A percentile compares a stretch with the other conserved stretches of the same genome.
Evolutionary conservation across 169 alveolate species (phyloP).

Genomic region (Plasmodium billcollinsi): DNA sequence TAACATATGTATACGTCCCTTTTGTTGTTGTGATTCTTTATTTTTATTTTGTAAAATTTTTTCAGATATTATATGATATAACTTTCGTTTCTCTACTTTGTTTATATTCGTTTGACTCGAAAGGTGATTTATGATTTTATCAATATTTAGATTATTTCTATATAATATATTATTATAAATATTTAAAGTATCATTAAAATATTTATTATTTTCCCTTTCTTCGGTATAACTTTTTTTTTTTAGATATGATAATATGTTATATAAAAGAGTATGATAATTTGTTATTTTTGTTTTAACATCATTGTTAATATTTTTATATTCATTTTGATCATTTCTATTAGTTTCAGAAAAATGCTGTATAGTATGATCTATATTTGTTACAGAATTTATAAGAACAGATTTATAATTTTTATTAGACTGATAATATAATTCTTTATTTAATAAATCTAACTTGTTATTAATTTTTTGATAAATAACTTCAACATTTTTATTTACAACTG

Average conservation of each 20-base stretch:
- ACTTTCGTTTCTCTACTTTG: constrained; percentile 10
- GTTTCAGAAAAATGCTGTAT: not conserved
- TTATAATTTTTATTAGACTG: constrained; percentile 7
- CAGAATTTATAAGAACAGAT: constrained; percentile 5
- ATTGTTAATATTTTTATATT: constrained; percentile 2
- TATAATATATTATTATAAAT: not conserved
- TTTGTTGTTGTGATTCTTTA: not conserved
- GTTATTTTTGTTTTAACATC: not conserved
- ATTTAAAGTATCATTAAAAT: constrained; percentile 4
- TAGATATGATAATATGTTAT: constrained; percentile 10
- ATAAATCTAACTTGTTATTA: constrained; percentile 1
- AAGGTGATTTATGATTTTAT: not conserved
- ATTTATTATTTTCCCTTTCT: constrained; percentile 7
- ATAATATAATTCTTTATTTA: constrained; percentile 12
- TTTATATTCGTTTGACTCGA: not conserved
- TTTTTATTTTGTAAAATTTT: constrained; percentile 22
- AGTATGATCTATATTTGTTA: constrained; percentile 7
- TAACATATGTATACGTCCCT: not conserved
- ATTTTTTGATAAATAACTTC: constrained; percentile 2
- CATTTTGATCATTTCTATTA: not conserved
- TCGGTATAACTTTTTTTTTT: not conserved
- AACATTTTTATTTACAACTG: constrained; percentile 18
- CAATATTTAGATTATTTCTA: constrained; percentile 7
- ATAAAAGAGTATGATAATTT: constrained; percentile 6
- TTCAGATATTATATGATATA: constrained; percentile 5